Percentiles rank a stretch among this genome's conserved stretches.
Conservation (phyloP, 169 alveolate species). For the Plasmodium cynomolgi region DNA sequence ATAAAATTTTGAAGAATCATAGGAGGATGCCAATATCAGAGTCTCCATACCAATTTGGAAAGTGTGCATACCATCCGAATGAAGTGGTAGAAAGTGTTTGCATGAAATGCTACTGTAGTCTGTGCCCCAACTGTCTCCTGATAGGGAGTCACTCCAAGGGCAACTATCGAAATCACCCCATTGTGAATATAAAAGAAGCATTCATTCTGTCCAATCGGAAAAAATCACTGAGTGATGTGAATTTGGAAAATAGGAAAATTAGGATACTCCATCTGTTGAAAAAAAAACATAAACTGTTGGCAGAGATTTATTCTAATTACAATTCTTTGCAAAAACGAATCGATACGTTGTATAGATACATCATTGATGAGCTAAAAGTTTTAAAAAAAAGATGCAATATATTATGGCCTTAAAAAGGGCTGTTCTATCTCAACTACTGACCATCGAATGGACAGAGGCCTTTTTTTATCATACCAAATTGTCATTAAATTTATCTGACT, state of each 20-base stretch:
- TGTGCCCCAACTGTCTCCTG: slow-evolving; percentile 89
- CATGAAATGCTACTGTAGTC: slow-evolving; percentile 87
- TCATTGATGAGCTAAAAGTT: slow-evolving; percentile 82
- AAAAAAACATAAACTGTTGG: slow-evolving; percentile 85
- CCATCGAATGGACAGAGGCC: slow-evolving; percentile 91
- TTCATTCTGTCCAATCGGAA: slow-evolving; percentile 84
- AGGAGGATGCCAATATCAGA: slow-evolving; percentile 88
- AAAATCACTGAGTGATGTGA: slow-evolving; percentile 85
- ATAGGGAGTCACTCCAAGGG: slow-evolving; percentile 90
- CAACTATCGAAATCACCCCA: slow-evolving; percentile 88
- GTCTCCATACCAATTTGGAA: slow-evolving; percentile 92
- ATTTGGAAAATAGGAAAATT: slow-evolving; percentile 79
- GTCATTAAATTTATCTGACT: slow-evolving; percentile 40
- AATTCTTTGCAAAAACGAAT: slow-evolving; percentile 85
- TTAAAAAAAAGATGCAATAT: slow-evolving; percentile 84
- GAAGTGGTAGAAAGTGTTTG: slow-evolving; percentile 91
- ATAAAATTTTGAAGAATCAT: slow-evolving; percentile 88
- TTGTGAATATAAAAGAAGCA: slow-evolving; percentile 91
- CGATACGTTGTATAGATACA: slow-evolving; percentile 84
- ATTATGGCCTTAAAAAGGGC: slow-evolving; percentile 88
- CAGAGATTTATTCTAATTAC: slow-evolving; percentile 88
- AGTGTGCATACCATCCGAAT: slow-evolving; percentile 90
- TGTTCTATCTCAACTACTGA: slow-evolving; percentile 84
- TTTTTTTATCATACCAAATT: slow-evolving; percentile 65
- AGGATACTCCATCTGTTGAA: slow-evolving; percentile 80